phyloP scores from a whole-genome alignment of 2,329 filamentous ascomycete species.

The Pseudocercospora fuligena region DNA sequence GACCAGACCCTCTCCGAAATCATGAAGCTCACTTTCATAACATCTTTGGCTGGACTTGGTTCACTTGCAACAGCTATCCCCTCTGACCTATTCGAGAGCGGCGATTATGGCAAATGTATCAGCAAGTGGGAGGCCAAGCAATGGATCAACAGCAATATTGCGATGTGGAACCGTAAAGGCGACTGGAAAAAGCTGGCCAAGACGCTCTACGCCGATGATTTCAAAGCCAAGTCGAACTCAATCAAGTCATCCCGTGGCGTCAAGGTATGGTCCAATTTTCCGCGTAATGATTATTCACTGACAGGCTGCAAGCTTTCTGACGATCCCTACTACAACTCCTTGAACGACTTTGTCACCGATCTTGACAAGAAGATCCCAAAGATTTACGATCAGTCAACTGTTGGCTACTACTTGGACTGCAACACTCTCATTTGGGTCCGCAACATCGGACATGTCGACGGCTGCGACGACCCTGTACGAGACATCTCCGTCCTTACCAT shows the following conservation, averaged over 20 bases:
- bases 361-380: background rate
- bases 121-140: background rate
- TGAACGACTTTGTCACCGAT: background rate
- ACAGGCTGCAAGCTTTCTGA: background rate
- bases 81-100: background rate
- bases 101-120: background rate
- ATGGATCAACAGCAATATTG: background rate
- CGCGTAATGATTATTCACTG: background rate
- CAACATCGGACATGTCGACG: background rate
- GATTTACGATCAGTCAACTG: background rate
- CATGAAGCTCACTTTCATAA: slow-evolving; percentile 4
- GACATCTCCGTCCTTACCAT: background rate
- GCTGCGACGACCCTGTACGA: background rate
- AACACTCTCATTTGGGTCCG: background rate
- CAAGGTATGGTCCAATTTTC: background rate
- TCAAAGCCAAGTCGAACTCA: background rate
- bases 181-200: background rate
- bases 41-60: background rate
- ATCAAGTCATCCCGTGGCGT: background rate
- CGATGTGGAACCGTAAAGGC: background rate
- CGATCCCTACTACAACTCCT: background rate
- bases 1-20: background rate
- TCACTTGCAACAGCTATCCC: background rate
- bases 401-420: slow-evolving; percentile 2
- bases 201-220: background rate